phyloP scores from a whole-genome alignment of 2,329 filamentous ascomycete genomes.

The Colletotrichum eleusines region DNA sequence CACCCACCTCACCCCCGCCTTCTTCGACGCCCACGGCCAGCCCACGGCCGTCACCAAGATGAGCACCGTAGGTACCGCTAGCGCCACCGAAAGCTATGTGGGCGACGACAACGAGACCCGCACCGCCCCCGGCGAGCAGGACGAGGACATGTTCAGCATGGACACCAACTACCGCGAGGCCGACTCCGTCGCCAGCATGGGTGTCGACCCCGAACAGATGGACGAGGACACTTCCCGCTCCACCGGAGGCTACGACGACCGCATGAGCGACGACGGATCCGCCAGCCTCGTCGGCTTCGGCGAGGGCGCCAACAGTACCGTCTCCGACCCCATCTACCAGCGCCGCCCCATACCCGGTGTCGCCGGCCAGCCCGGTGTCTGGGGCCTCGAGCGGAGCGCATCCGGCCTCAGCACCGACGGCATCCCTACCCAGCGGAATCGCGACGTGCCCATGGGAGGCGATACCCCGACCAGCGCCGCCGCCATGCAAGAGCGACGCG shows the following conservation, averaged over 20 bases:
- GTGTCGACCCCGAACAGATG: constrained; percentile 59
- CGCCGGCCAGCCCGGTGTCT: constrained; percentile 47
- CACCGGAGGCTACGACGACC: constrained; percentile 70
- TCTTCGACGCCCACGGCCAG: constrained; percentile 83
- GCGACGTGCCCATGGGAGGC: constrained; percentile 49
- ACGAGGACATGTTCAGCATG: constrained; percentile 79
- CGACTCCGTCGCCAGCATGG: constrained; percentile 69
- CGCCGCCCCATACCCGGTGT: constrained; percentile 59
- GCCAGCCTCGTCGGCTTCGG: constrained; percentile 92
- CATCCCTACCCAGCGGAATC: constrained; percentile 49
- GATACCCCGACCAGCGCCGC: constrained; percentile 61
- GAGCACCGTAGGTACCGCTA: constrained; percentile 92
- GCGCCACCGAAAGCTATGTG: constrained; percentile 81
- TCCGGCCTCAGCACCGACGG: constrained; percentile 67
- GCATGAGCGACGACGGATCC: constrained; percentile 86
- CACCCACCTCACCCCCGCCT: constrained; percentile 69
- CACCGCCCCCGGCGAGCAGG: constrained; percentile 66
- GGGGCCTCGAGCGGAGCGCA: constrained; percentile 63
- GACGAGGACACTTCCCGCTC: constrained; percentile 66
- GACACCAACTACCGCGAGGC: constrained; percentile 71
- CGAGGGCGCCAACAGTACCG: constrained; percentile 88
- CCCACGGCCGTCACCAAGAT: constrained; percentile 77
- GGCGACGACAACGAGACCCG: constrained; percentile 65
- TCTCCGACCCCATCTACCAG: constrained; percentile 81
- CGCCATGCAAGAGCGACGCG: constrained; percentile 64